Percentiles rank a stretch among this genome's conserved stretches.
Conservation (phyloP, 495 filamentous ascomycete species). For the Tricharina praecox region DNA sequence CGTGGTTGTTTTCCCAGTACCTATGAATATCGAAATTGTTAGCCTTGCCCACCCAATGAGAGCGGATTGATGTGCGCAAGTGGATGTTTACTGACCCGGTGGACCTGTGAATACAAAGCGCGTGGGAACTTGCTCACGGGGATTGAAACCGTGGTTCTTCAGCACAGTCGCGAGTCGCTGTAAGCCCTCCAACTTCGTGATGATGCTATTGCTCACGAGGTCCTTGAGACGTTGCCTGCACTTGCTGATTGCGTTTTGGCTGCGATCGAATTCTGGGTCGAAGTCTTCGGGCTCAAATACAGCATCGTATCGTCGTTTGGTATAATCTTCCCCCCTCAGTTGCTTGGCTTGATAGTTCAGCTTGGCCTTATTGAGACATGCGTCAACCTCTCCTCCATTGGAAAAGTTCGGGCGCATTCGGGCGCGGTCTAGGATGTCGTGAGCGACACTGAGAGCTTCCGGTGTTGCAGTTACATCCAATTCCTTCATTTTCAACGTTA, state of each 20-base stretch:
- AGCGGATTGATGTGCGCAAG: neutral
- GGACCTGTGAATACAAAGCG: conserved; percentile 5
- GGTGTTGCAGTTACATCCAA: conserved; percentile 32
- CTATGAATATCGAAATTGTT: conserved; percentile 23
- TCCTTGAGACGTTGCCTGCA: neutral
- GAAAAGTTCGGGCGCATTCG: conserved; percentile 43
- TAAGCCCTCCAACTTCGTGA: neutral
- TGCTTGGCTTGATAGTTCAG: conserved; percentile 36
- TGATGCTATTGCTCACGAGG: neutral
- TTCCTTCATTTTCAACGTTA: conserved; percentile 34
- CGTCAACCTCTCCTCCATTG: conserved; percentile 51
- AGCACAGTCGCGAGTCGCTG: neutral
- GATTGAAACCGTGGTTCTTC: neutral
- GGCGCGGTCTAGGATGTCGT: conserved; percentile 35
- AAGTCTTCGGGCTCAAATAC: conserved; percentile 48
- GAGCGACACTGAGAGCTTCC: conserved; percentile 31
- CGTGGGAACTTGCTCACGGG: neutral
- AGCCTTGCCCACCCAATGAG: neutral
- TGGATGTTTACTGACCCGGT: conserved; percentile 3
- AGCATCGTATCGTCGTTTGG: conserved; percentile 12
- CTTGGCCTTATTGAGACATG: conserved; percentile 44
- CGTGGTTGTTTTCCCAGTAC: conserved; percentile 61
- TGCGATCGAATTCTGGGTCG: conserved; percentile 48
- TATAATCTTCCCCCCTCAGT: conserved; percentile 12
- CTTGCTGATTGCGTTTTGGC: conserved; percentile 34